Percentiles rank a stretch among this genome's conserved stretches.
Evolutionary conservation across 768 basidiomycete species (phyloP).

Genomic region (Suillus hirtellus): DNA sequence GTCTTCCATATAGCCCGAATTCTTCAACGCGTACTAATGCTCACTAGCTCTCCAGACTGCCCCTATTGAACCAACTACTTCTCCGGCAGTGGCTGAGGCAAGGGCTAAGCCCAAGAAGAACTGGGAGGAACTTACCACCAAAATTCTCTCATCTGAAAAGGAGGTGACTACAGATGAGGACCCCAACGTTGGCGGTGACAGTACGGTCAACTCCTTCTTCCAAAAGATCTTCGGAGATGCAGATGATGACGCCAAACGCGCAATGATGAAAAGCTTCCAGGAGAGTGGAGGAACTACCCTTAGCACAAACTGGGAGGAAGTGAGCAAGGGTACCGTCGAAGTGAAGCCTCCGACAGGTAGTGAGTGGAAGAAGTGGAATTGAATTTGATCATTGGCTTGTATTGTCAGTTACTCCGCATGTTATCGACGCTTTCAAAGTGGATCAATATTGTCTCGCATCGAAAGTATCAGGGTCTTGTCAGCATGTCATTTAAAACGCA

Average conservation of each 20-base stretch:
- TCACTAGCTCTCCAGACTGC: constrained; percentile 16
- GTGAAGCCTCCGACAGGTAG: constrained; percentile 84
- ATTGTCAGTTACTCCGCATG: constrained; percentile 13
- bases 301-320: constrained; percentile 95
- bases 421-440: constrained; percentile 12
- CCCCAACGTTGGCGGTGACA: constrained; percentile 89
- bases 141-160: constrained; percentile 68
- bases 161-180: constrained; percentile 71
- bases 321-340: constrained; percentile 65
- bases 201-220: constrained; percentile 85
- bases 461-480: background rate
- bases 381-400: background rate
- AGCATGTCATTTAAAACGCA: background rate
- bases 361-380: constrained; percentile 82
- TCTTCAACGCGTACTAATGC: constrained; percentile 20
- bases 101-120: constrained; percentile 62
- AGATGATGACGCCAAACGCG: constrained; percentile 86
- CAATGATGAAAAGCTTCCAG: constrained; percentile 97
- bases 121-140: constrained; percentile 83
- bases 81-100: constrained; percentile 36
- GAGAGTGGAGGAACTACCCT: constrained; percentile 96
- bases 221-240: constrained; percentile 89
- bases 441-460: constrained; percentile 5
- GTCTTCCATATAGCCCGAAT: background rate
- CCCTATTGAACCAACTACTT: constrained; percentile 31